A percentile compares a stretch with the other conserved stretches of the same genome.
Conservation (phyloP, 495 filamentous ascomycete species). For the Trypethelium eluteriae region DNA sequence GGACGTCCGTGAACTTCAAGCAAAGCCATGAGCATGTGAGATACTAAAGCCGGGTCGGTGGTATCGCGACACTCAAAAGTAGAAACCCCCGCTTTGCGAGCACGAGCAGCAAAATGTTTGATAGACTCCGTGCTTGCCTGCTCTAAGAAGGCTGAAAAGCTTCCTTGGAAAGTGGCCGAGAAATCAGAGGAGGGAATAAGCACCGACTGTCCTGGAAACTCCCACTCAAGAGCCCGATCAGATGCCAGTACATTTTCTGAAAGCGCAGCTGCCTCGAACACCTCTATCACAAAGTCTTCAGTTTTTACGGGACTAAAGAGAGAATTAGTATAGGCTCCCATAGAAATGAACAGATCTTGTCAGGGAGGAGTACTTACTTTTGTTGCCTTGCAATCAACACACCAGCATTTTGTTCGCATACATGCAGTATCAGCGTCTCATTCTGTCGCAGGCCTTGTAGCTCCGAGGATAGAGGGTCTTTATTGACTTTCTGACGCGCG, state of each 20-base stretch:
- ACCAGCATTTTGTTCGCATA: constrained; percentile 51
- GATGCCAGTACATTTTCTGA: constrained; percentile 43
- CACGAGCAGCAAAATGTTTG: constrained; percentile 43
- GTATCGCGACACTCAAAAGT: constrained; percentile 51
- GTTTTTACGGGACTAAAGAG: neutral
- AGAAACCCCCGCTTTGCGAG: constrained; percentile 43
- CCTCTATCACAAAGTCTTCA: constrained; percentile 42
- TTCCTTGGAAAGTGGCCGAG: constrained; percentile 41
- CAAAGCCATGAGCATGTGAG: constrained; percentile 49
- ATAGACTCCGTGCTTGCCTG: constrained; percentile 50
- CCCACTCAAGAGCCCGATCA: constrained; percentile 40
- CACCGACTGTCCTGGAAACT: constrained; percentile 41
- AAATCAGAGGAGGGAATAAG: constrained; percentile 36
- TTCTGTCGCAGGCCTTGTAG: constrained; percentile 31
- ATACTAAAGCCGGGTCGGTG: constrained; percentile 45
- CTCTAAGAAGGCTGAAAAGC: constrained; percentile 49
- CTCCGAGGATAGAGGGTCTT: constrained; percentile 32
- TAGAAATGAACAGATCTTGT: neutral
- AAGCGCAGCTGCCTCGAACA: constrained; percentile 49
- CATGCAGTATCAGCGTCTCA: constrained; percentile 40
- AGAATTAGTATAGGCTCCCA: neutral
- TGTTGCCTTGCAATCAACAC: constrained; percentile 41
- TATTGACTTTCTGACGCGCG: constrained; percentile 34
- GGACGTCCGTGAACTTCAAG: constrained; percentile 46
- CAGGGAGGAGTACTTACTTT: constrained; percentile 33